These are phyloP conservation scores for Cronartium quercuum DNA, from an alignment of 1,284 basidiomycete genomes.

Conservation along the genomic window DNA sequence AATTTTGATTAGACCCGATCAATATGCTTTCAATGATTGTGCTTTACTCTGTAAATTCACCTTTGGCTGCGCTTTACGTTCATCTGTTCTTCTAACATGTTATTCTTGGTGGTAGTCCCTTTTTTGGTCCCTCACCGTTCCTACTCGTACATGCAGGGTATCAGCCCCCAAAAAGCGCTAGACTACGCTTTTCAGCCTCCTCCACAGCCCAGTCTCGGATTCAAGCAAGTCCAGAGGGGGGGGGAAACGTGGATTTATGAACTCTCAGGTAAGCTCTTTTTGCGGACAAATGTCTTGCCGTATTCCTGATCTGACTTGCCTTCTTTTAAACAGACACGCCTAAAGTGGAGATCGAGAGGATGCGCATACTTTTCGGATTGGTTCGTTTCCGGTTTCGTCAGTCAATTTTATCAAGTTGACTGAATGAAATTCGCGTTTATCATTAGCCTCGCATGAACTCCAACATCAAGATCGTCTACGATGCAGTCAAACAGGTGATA, in stretches of 20 bases:
- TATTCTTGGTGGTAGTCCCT: constrained; percentile 2
- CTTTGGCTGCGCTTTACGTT: background rate
- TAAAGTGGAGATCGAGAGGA: constrained; percentile 21
- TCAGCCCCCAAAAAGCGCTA: constrained; percentile 21
- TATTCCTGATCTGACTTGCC: background rate
- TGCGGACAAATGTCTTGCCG: background rate
- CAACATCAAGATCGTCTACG: constrained; percentile 11
- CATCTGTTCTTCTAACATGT: background rate
- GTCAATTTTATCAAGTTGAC: background rate
- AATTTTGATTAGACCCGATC: constrained; percentile 11
- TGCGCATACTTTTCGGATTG: background rate
- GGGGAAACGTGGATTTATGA: constrained; percentile 6
- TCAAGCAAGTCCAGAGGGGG: background rate
- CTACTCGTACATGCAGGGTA: constrained; percentile 12
- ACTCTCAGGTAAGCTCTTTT: background rate
- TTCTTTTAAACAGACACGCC: constrained; percentile 7
- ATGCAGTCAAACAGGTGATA: constrained; percentile 5
- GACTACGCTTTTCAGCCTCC: constrained; percentile 17
- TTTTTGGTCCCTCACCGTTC: constrained; percentile 26
- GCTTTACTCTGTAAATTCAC: constrained; percentile 23
- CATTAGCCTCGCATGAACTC: constrained; percentile 16
- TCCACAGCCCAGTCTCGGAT: background rate
- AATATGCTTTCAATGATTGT: constrained; percentile 30
- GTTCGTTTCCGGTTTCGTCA: background rate
- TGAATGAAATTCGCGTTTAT: background rate